Conservation (phyloP, 2,329 filamentous ascomycete genomes). For the Cladophialophora carrionii region DNA sequence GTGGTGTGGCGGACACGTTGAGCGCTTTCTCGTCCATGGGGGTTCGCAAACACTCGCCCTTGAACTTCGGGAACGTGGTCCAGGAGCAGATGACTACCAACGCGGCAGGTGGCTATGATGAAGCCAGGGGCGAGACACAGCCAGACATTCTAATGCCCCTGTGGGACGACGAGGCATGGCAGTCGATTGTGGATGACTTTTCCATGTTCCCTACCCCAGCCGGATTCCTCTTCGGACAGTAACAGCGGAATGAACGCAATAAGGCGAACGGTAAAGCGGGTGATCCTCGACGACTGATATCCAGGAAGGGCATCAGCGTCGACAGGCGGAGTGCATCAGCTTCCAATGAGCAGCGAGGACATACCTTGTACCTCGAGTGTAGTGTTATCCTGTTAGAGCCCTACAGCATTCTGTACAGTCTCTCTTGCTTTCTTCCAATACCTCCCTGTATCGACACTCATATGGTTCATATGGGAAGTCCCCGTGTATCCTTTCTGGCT, state of each 20-base stretch:
- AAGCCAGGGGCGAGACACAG: background rate
- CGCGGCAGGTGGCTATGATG: background rate
- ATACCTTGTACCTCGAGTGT: background rate
- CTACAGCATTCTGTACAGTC: slow-evolving; percentile 47
- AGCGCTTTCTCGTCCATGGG: slow-evolving; percentile 15
- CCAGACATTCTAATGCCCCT: slow-evolving; percentile 2
- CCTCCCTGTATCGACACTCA: slow-evolving; percentile 50
- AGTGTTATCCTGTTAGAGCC: background rate
- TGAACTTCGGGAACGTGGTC: background rate
- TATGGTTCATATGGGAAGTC: slow-evolving; percentile 58
- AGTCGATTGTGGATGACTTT: slow-evolving; percentile 24
- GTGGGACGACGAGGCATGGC: slow-evolving; percentile 21
- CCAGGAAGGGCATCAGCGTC: background rate
- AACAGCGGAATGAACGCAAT: background rate
- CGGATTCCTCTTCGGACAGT: slow-evolving; percentile 1
- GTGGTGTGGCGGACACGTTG: slow-evolving; percentile 15
- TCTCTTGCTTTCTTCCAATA: slow-evolving; percentile 57
- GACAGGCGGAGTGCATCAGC: background rate
- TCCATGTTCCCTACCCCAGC: slow-evolving; percentile 18
- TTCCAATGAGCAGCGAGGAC: background rate
- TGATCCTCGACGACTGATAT: background rate
- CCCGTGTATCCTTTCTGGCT: slow-evolving; percentile 51
- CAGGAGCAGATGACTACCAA: background rate
- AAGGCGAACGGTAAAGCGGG: too few relatives aligned
- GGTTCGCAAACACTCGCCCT: slow-evolving; percentile 1